These are phyloP conservation scores for Fusarium verrucosum DNA, from an alignment of 2,329 filamentous ascomycete species.

Conservation along the genomic window DNA sequence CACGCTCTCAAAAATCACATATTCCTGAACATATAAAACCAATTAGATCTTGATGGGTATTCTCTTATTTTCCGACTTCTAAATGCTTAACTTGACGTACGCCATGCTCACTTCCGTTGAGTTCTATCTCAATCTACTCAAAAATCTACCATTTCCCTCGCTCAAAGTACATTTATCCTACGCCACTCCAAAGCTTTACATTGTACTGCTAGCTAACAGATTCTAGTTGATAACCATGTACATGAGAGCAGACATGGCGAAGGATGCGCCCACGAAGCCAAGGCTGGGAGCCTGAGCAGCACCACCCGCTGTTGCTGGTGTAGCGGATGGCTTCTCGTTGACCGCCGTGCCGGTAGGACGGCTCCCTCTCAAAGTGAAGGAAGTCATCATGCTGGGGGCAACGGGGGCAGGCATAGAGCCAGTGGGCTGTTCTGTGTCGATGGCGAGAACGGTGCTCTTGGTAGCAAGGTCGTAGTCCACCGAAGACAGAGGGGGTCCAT, in stretches of 20 bases:
- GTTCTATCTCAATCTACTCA: slow-evolving; percentile 17
- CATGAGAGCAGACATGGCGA: slow-evolving; percentile 30
- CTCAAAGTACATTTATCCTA: slow-evolving; percentile 10
- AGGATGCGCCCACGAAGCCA: slow-evolving; percentile 27
- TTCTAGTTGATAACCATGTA: slow-evolving; percentile 31
- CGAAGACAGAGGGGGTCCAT: slow-evolving; percentile 21
- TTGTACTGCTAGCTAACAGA: background rate
- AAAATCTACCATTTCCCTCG: slow-evolving; percentile 6
- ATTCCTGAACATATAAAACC: background rate
- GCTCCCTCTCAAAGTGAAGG: slow-evolving; percentile 13
- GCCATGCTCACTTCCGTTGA: slow-evolving; percentile 5
- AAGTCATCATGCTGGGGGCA: slow-evolving; percentile 24
- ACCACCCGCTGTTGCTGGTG: slow-evolving; percentile 23
- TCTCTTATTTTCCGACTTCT: slow-evolving; percentile 1
- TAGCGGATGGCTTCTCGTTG: slow-evolving; percentile 12
- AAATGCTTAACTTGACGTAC: background rate
- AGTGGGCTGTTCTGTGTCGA: slow-evolving; percentile 35
- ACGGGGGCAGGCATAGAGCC: slow-evolving; percentile 29
- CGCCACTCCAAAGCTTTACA: background rate
- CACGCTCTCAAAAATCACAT: background rate
- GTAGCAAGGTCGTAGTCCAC: slow-evolving; percentile 34
- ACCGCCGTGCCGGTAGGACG: slow-evolving; percentile 5
- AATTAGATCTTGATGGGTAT: background rate
- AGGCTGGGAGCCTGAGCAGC: slow-evolving; percentile 25
- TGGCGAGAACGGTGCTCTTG: slow-evolving; percentile 33